Evolutionary conservation across 495 filamentous ascomycete species (phyloP).

Genomic region (Neurospora discreta): DNA sequence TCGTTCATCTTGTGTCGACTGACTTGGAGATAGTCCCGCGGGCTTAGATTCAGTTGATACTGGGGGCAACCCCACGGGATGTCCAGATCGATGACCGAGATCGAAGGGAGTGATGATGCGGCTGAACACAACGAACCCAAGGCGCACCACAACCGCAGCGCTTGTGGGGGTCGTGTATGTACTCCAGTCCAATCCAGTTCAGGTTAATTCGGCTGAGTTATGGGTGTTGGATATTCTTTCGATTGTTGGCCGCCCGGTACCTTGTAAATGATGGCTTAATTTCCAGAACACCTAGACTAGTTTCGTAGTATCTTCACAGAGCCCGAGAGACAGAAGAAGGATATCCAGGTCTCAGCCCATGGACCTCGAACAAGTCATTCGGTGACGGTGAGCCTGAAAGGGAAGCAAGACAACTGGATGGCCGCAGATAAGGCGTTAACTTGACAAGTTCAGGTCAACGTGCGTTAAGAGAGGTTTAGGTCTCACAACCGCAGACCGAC

Average conservation of each 20-base stretch:
- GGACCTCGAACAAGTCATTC: too few species aligned
- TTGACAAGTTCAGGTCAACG: background rate
- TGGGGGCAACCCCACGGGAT: background rate
- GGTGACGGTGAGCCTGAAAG: background rate
- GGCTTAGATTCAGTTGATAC: background rate
- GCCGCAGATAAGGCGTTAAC: background rate
- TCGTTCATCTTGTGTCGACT: conserved; percentile 17
- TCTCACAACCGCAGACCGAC: background rate
- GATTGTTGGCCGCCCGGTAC: too few species aligned
- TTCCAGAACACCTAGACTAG: too few species aligned
- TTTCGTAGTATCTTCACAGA: too few species aligned
- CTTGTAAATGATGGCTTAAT: too few species aligned
- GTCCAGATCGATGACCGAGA: background rate
- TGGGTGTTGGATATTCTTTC: too few species aligned
- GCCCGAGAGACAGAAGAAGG: too few species aligned
- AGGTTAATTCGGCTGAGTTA: too few species aligned
- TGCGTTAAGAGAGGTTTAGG: background rate
- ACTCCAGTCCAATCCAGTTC: too few species aligned
- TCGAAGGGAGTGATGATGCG: background rate
- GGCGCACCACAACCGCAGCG: background rate
- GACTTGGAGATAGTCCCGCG: background rate
- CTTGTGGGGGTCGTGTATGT: background rate
- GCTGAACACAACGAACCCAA: background rate
- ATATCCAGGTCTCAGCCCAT: too few species aligned
- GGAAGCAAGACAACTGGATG: background rate